A percentile compares a stretch with the other conserved stretches of the same genome.
phyloP scores from a whole-genome alignment of 2,329 filamentous ascomycete genomes.

The Fusarium redolens region DNA sequence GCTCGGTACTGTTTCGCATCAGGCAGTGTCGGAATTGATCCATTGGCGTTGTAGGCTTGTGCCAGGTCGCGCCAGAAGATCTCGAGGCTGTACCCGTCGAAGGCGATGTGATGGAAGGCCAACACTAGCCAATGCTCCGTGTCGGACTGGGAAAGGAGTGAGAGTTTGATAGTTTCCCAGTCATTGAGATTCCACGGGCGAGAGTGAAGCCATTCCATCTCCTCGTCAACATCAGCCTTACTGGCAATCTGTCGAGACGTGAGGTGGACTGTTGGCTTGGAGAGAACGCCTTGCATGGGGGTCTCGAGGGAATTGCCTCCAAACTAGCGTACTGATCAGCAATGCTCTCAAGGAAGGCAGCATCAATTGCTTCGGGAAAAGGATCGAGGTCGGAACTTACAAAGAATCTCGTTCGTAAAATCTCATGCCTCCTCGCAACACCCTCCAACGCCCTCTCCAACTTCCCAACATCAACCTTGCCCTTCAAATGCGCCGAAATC shows the following conservation, averaged over 20 bases:
- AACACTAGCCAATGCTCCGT: background rate
- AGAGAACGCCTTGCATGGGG: background rate
- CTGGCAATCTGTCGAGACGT: background rate
- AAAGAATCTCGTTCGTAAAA: constrained; percentile 7
- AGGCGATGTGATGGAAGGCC: constrained; percentile 4
- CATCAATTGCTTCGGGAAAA: accelerated
- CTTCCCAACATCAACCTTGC: background rate
- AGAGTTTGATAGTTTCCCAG: constrained; percentile 1
- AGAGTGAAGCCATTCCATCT: background rate
- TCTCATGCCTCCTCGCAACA: background rate
- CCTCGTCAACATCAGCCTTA: background rate
- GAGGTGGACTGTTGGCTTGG: background rate
- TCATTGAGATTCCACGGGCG: background rate
- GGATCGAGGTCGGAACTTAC: background rate
- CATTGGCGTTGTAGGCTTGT: background rate
- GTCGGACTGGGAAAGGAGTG: background rate
- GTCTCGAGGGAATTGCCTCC: background rate
- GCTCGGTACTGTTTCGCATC: background rate
- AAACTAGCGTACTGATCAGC: background rate
- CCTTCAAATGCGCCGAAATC: constrained; percentile 3
- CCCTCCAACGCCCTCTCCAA: background rate
- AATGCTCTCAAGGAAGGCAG: accelerated
- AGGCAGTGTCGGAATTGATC: background rate
- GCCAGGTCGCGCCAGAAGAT: constrained; percentile 7
- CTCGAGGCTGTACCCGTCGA: constrained; percentile 2